Conservation (phyloP, 164 flowering plant species). For the Cinnamomum micranthum region DNA sequence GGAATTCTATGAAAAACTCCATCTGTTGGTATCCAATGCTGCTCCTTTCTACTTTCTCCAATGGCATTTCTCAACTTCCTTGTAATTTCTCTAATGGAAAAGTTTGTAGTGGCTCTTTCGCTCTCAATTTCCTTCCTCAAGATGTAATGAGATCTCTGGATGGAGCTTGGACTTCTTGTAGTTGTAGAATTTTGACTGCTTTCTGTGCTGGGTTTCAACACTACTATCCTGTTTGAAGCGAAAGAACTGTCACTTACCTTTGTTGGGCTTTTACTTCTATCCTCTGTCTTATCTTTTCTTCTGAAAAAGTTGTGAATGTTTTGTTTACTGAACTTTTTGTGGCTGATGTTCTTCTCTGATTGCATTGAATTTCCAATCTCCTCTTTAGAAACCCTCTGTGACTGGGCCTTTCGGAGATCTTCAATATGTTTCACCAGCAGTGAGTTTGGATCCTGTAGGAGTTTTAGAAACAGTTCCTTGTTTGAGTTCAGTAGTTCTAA, state of each 20-base stretch:
- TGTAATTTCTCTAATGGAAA: slow-evolving; percentile 67
- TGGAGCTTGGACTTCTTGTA: slow-evolving; percentile 20
- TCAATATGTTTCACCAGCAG: slow-evolving; percentile 41
- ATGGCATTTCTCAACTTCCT: slow-evolving; percentile 61
- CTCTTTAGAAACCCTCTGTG: slow-evolving; percentile 3
- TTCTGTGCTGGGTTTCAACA: slow-evolving; percentile 64
- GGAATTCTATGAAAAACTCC: slow-evolving; percentile 21
- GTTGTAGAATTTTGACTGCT: slow-evolving; percentile 23
- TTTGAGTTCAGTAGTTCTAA: slow-evolving; percentile 51
- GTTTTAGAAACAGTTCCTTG: slow-evolving; percentile 46
- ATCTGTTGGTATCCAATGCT: slow-evolving; percentile 30
- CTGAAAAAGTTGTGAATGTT: slow-evolving; percentile 41
- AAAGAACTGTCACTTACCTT: slow-evolving; percentile 9
- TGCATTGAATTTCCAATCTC: slow-evolving; percentile 14
- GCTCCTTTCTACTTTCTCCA: slow-evolving; percentile 46
- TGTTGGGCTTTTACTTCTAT: slow-evolving; percentile 22
- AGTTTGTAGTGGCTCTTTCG: slow-evolving; percentile 41
- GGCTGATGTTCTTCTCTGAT: slow-evolving; percentile 27
- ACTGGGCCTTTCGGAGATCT: slow-evolving; percentile 30
- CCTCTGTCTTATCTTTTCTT: slow-evolving; percentile 44
- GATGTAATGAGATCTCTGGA: slow-evolving; percentile 19
- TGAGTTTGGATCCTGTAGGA: slow-evolving; percentile 53
- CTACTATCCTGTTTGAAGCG: slow-evolving; percentile 57
- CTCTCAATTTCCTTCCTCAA: slow-evolving; percentile 20
- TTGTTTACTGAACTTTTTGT: slow-evolving; percentile 26